Percentiles rank a stretch among this genome's conserved stretches.
Evolutionary conservation across 2,329 filamentous ascomycete species (phyloP).

Genomic region (Arthrocladium fulminans): DNA sequence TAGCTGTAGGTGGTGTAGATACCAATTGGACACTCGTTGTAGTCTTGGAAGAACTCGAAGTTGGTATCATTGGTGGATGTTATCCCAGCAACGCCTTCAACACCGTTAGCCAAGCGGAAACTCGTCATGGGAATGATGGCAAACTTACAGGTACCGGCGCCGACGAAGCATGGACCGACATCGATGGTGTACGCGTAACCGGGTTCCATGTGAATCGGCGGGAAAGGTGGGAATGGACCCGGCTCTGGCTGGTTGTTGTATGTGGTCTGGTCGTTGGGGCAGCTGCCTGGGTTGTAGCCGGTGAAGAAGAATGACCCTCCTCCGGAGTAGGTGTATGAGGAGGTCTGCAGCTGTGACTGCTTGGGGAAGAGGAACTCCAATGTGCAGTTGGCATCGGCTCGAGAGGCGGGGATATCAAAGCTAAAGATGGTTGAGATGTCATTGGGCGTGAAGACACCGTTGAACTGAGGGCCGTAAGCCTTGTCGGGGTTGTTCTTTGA

Average conservation of each 20-base stretch:
- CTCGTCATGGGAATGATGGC: constrained; percentile 43
- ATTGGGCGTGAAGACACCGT: constrained; percentile 46
- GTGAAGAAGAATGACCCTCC: constrained; percentile 47
- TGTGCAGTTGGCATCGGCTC: constrained; percentile 51
- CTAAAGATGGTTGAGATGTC: constrained; percentile 55
- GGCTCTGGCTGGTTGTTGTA: constrained; percentile 45
- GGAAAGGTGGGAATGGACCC: constrained; percentile 35
- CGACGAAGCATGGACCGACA: constrained; percentile 23
- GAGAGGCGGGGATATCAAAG: constrained; percentile 53
- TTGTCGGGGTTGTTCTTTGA: constrained; percentile 46
- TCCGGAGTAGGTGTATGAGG: constrained; percentile 47
- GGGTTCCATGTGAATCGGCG: constrained; percentile 35
- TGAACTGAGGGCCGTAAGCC: constrained; percentile 46
- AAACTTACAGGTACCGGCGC: constrained; percentile 20
- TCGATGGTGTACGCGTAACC: constrained; percentile 47
- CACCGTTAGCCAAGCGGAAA: constrained; percentile 43
- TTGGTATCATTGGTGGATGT: constrained; percentile 44
- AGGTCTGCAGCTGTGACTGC: constrained; percentile 50
- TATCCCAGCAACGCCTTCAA: constrained; percentile 38
- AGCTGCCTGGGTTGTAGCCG: constrained; percentile 35
- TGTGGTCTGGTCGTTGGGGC: constrained; percentile 43
- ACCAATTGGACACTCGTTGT: constrained; percentile 34
- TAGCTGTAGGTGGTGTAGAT: constrained; percentile 23
- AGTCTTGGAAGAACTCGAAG: constrained; percentile 57
- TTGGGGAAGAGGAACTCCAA: constrained; percentile 58